A percentile compares a stretch with the other conserved stretches of the same genome.
phyloP scores from a whole-genome alignment of 2,329 filamentous ascomycete species.

The Alternaria postmessia region DNA sequence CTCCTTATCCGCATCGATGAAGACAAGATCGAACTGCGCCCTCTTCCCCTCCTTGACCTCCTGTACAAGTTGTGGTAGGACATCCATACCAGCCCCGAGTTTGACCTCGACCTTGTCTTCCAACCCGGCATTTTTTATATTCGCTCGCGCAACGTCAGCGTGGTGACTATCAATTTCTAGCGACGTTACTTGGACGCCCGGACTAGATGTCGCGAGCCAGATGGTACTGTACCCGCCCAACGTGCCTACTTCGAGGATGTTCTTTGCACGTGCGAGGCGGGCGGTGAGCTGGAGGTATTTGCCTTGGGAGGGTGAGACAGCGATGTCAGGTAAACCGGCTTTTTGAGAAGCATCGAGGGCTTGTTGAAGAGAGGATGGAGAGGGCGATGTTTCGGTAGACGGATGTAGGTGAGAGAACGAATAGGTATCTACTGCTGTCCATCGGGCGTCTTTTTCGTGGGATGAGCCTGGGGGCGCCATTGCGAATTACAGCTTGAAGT shows the following conservation, averaged over 20 bases:
- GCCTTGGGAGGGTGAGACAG: constrained; percentile 45
- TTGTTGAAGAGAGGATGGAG: constrained; percentile 35
- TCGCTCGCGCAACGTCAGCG: constrained; percentile 58
- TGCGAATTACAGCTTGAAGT: neutral
- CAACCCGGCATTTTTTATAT: constrained; percentile 53
- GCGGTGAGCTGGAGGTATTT: constrained; percentile 48
- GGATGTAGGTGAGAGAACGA: constrained; percentile 47
- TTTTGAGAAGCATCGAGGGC: constrained; percentile 30
- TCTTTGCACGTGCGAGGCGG: constrained; percentile 36
- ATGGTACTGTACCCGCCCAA: constrained; percentile 64
- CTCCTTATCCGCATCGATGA: constrained; percentile 63
- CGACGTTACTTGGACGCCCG: constrained; percentile 56
- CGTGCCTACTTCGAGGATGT: constrained; percentile 63
- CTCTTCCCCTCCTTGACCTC: constrained; percentile 53
- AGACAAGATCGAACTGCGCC: constrained; percentile 59
- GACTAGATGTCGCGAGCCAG: constrained; percentile 57
- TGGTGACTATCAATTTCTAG: constrained; percentile 60
- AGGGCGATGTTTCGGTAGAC: constrained; percentile 29
- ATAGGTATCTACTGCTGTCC: constrained; percentile 53
- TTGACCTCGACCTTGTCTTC: constrained; percentile 55
- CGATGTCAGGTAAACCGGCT: constrained; percentile 45
- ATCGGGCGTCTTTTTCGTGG: constrained; percentile 45
- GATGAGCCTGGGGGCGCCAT: constrained; percentile 19
- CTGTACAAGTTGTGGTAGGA: constrained; percentile 51
- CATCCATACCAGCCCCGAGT: constrained; percentile 56